phyloP scores from a whole-genome alignment of 345 rosid species.

The Eucalyptus decipiens region DNA sequence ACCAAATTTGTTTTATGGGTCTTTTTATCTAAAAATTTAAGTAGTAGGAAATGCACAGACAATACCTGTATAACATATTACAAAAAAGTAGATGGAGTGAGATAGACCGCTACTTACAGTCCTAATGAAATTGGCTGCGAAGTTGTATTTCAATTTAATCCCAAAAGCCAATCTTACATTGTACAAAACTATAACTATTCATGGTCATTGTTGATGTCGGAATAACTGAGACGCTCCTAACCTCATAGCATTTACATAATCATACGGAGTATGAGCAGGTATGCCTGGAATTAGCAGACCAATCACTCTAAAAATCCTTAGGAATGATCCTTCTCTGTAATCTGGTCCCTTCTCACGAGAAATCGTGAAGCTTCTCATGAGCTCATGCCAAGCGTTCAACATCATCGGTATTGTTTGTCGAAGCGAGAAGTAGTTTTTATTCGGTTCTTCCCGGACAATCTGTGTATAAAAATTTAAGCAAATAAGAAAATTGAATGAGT shows the following conservation, averaged over 20 bases:
- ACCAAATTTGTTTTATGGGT: neutral
- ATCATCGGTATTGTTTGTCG: slow-evolving; percentile 28
- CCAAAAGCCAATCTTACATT: neutral
- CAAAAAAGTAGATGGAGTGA: neutral
- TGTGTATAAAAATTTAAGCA: neutral
- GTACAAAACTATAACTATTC: neutral
- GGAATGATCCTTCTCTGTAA: neutral
- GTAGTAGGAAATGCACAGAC: neutral
- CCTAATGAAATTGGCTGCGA: neutral
- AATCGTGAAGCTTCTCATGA: slow-evolving; percentile 26
- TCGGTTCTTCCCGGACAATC: slow-evolving; percentile 48
- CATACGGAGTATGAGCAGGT: neutral
- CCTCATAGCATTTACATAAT: neutral
- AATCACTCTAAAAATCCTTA: neutral
- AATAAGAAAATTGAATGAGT: neutral
- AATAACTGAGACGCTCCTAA: neutral
- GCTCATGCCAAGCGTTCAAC: slow-evolving; percentile 45
- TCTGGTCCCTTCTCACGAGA: neutral
- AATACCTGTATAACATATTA: neutral
- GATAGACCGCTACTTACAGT: neutral
- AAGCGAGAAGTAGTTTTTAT: slow-evolving; percentile 51
- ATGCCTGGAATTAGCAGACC: neutral
- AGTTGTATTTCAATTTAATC: neutral
- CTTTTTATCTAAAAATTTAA: neutral
- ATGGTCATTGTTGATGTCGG: neutral